Evolutionary conservation across 805 yeast genomes (phyloP), one percentile per base, ranked within the genome.

Genomic region (Maudiozyma serrabonitensis): DNA sequence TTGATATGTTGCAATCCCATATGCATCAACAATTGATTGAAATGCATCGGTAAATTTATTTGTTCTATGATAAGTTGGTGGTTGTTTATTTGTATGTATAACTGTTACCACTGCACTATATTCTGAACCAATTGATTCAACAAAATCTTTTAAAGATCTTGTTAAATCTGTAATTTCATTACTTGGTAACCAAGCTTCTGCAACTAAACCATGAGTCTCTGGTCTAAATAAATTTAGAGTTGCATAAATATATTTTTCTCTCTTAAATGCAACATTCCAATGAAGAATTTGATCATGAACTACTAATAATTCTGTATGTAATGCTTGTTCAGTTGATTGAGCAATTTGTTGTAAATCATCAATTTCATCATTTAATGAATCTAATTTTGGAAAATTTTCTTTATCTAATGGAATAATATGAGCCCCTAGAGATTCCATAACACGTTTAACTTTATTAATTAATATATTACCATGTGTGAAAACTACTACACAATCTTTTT

Each of bases 151-250:
- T 54, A 93, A 70, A 1, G 90, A 77, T 39, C 74, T 69, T 54
- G 82, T 84, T 50, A 91, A 80, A n/a, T 69, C 57, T 6, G 75
- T 74, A 38, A 90, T 69, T 53, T 89, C 96, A 54, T 79, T 80
- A 19, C 82, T 75, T 39, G 99, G 98, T 19, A 87, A 73, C 99
- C 99, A 93, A 32, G 98, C 99, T 72, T 95, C 98, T 19, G 95
- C 95, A 45, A 91, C 79, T 52, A 93, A 73, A 37, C 95, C 86
- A 69, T 96, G 81, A n/a, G 83, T 72, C 55, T 79, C 87, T 61
- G 86, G 95, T 66, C 82, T 84, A 61, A 86, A 87, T 66, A 88
- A 81, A 59, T 78, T 73, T 72, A 93, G 73, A 0, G 88, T 77
- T 34, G 82, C 75, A 67, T 84, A 89, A 15, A 90, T 82, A 13